These are phyloP conservation scores for Musa itinerans DNA, from an alignment of 176 grass and related monocot genomes.

Conservation along the genomic window DNA sequence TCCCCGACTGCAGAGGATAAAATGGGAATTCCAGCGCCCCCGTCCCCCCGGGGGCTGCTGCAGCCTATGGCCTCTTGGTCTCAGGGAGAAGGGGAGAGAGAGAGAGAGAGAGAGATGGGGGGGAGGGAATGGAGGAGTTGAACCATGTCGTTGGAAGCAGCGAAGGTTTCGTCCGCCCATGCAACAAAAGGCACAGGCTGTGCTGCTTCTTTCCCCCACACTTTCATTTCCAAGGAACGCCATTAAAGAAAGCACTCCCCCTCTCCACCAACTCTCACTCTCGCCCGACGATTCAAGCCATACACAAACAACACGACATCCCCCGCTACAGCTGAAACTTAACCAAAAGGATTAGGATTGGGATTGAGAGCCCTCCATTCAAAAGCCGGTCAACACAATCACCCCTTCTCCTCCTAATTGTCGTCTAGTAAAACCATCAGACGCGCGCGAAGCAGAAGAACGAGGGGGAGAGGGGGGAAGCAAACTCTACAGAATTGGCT, in stretches of 20 bases:
- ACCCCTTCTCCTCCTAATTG: too few species aligned
- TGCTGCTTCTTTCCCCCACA: slow-evolving; percentile 10
- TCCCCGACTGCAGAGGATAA: not conserved
- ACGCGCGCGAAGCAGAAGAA: not conserved
- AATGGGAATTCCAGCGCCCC: not conserved
- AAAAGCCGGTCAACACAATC: too few species aligned
- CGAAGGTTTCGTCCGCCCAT: slow-evolving; percentile 9
- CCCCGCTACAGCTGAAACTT: too few species aligned
- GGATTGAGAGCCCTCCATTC: too few species aligned
- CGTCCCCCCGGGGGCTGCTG: too few species aligned
- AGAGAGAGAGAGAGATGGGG: not conserved
- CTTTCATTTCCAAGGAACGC: slow-evolving; percentile 9
- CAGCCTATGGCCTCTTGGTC: not conserved
- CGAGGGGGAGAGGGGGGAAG: too few species aligned
- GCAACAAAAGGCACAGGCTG: not conserved
- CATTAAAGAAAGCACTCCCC: not conserved
- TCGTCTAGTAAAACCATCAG: not conserved
- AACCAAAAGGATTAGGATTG: too few species aligned
- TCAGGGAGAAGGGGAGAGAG: not conserved
- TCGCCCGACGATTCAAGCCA: too few species aligned
- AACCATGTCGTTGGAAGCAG: slow-evolving; percentile 4
- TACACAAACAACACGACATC: too few species aligned
- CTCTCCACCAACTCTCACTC: not conserved
- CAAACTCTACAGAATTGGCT: not conserved
- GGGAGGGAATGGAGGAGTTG: not conserved